Evolutionary conservation across 306 rosid genomes (phyloP).

Genomic region (Quercus glauca): DNA sequence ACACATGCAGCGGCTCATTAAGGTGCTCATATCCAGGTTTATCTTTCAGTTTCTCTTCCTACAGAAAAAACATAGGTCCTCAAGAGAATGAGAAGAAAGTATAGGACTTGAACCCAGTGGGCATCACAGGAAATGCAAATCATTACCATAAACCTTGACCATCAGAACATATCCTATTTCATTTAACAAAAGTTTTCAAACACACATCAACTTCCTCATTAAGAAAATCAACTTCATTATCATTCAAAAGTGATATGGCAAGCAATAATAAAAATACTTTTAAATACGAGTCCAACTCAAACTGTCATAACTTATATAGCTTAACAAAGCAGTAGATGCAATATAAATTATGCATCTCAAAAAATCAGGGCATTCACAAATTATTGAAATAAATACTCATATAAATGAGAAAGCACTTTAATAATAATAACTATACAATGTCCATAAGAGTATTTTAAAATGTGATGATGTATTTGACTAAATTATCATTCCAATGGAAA

Average conservation of each 20-base stretch:
- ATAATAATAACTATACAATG: neutral
- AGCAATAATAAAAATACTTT: neutral
- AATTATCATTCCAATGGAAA: neutral
- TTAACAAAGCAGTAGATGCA: neutral
- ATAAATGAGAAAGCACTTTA: neutral
- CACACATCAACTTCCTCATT: neutral
- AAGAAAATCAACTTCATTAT: neutral
- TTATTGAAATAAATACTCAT: neutral
- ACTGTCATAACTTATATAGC: neutral
- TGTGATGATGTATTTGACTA: neutral
- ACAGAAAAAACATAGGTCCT: constrained; percentile 6
- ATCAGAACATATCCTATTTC: neutral
- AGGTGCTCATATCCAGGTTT: constrained; percentile 90
- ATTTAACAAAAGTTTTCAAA: neutral
- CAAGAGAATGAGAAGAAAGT: neutral
- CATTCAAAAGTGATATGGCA: neutral
- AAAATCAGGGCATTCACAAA: neutral
- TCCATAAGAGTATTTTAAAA: neutral
- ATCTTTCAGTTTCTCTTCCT: constrained; percentile 91
- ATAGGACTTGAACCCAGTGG: neutral
- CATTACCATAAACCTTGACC: neutral
- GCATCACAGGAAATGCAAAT: neutral
- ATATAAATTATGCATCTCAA: neutral
- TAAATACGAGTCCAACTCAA: neutral
- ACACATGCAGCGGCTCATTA: constrained; percentile 78